These are phyloP conservation scores for Bathelium albidoporum DNA, from an alignment of 495 filamentous ascomycete genomes.

Conservation along the genomic window DNA sequence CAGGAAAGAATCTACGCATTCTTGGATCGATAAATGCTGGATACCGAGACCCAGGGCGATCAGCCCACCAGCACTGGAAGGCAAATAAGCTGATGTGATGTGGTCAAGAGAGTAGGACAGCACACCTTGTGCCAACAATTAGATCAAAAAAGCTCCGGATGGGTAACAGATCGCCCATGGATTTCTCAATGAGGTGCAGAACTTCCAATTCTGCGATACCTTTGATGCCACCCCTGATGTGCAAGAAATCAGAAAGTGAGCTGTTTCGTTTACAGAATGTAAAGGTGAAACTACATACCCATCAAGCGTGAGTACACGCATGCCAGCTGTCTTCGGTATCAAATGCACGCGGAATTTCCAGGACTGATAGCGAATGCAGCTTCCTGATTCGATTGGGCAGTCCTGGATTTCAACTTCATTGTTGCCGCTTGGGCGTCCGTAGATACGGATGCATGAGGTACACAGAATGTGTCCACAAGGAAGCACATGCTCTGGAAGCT, in stretches of 20 bases:
- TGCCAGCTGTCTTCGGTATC: slow-evolving; percentile 15
- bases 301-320: slow-evolving; percentile 47
- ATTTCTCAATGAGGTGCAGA: slow-evolving; percentile 17
- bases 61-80: slow-evolving; percentile 45
- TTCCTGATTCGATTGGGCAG: slow-evolving; percentile 18
- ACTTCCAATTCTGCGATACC: slow-evolving; percentile 23
- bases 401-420: slow-evolving; percentile 20
- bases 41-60: slow-evolving; percentile 46
- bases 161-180: slow-evolving; percentile 15
- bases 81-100: background rate
- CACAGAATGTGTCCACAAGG: slow-evolving; percentile 52
- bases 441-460: slow-evolving; percentile 33
- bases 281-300: slow-evolving; percentile 30
- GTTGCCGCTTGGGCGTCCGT: slow-evolving; percentile 27
- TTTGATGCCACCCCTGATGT: slow-evolving; percentile 17
- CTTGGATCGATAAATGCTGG: slow-evolving; percentile 37
- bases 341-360: slow-evolving; percentile 35
- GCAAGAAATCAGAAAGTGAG: background rate
- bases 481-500: slow-evolving; percentile 42
- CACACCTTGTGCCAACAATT: slow-evolving; percentile 23
- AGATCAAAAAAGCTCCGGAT: slow-evolving; percentile 26
- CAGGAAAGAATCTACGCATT: slow-evolving; percentile 36
- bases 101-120: background rate
- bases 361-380: slow-evolving; percentile 10
- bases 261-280: background rate